A percentile compares a stretch with the other conserved stretches of the same genome.
phyloP scores from a whole-genome alignment of 208 protist genomes.

The Crithidia bombi region DNA sequence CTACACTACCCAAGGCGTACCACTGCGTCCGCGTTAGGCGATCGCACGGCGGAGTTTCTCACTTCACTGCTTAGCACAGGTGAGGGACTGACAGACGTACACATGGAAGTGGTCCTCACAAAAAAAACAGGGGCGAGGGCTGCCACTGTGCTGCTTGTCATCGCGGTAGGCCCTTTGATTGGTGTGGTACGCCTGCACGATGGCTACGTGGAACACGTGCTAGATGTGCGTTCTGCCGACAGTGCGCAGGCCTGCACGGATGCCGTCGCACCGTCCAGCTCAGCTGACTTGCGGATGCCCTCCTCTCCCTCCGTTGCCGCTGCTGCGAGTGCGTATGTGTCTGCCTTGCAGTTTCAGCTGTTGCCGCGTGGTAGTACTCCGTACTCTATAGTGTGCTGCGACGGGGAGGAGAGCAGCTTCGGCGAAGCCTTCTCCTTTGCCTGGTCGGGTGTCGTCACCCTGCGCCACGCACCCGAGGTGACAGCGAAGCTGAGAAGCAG shows the following conservation, averaged over 20 bases:
- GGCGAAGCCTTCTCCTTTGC: neutral
- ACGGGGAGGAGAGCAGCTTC: neutral
- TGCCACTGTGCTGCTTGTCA: constrained; percentile 14
- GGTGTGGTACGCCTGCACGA: constrained; percentile 14
- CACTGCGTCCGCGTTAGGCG: neutral
- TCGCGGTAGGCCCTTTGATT: constrained; percentile 18
- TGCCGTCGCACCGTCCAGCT: neutral
- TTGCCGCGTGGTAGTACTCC: neutral
- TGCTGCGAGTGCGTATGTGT: neutral
- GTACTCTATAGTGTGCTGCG: neutral
- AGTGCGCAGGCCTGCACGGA: too few species aligned
- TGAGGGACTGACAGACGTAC: constrained; percentile 1
- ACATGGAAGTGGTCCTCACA: constrained; percentile 22
- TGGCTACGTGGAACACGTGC: constrained; percentile 21
- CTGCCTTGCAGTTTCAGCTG: neutral
- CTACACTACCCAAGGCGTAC: neutral
- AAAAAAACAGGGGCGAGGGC: neutral
- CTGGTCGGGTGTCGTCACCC: neutral
- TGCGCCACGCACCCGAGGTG: neutral
- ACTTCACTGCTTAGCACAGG: constrained; percentile 12
- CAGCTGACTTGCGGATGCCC: neutral
- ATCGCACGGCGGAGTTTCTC: constrained; percentile 3
- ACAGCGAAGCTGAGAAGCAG: neutral
- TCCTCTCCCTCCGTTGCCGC: neutral
- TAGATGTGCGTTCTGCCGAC: constrained; percentile 6